Percentiles rank a stretch among this genome's conserved stretches.
phyloP scores from a whole-genome alignment of 1,284 basidiomycete species.

The Amylostereum chailletii region DNA sequence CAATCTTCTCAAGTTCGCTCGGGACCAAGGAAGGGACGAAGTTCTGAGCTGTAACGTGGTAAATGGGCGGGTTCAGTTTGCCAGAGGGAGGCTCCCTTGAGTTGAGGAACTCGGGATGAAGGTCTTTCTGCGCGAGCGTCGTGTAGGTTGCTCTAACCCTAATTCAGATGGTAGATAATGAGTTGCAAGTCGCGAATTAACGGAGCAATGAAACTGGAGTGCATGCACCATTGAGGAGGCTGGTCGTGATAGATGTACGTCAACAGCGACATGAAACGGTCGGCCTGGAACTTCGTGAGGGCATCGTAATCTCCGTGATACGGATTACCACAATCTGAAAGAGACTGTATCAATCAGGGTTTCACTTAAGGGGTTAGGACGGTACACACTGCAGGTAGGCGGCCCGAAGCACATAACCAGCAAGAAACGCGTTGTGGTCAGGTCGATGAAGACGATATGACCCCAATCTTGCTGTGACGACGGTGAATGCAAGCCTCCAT shows the following conservation, averaged over 20 bases:
- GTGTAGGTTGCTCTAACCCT: constrained; percentile 11
- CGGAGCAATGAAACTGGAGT: neutral
- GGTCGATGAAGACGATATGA: constrained; percentile 20
- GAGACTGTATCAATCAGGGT: no score
- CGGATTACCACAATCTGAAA: constrained; percentile 19
- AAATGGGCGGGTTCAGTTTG: constrained; percentile 12
- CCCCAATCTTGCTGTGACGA: constrained; percentile 21
- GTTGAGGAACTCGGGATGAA: constrained; percentile 15
- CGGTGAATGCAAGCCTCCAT: neutral
- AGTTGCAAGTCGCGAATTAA: neutral
- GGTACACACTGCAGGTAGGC: constrained; percentile 8
- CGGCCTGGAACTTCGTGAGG: constrained; percentile 22
- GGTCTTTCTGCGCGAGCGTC: neutral
- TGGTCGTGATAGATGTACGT: constrained; percentile 9
- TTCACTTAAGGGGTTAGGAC: neutral
- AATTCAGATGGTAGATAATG: neutral
- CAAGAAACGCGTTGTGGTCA: constrained; percentile 17
- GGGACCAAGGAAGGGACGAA: constrained; percentile 19
- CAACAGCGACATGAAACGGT: constrained; percentile 21
- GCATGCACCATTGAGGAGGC: no score
- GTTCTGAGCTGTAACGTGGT: constrained; percentile 16
- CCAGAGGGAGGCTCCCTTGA: constrained; percentile 6
- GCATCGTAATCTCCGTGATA: constrained; percentile 23
- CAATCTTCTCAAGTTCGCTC: constrained; percentile 20
- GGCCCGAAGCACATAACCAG: constrained; percentile 20